These are phyloP conservation scores for Antitrichia curtipendula DNA, from an alignment of 225 moss, liverwort and hornwort genomes.

Conservation along the genomic window DNA sequence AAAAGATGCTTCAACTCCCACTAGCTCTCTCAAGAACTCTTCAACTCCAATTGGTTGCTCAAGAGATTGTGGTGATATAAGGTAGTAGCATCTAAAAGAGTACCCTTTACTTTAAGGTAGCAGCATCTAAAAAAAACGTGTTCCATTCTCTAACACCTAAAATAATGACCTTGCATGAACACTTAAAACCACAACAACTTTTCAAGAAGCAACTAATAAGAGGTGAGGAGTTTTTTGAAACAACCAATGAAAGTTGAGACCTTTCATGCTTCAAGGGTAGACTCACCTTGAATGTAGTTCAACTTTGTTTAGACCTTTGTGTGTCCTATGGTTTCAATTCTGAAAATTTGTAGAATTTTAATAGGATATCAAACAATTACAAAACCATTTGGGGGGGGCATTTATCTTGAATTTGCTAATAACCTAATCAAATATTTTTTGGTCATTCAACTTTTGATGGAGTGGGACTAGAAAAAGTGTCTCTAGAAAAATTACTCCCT, in stretches of 20 bases:
- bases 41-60: background rate
- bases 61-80: background rate
- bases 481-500: background rate
- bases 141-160: rapidly evolving
- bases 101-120: background rate
- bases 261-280: background rate
- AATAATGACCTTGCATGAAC: background rate
- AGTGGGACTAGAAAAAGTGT: background rate
- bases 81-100: too few relatives aligned
- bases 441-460: rapidly evolving
- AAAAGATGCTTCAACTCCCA: background rate
- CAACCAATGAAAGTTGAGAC: background rate
- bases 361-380: rapidly evolving
- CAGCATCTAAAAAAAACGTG: rapidly evolving
- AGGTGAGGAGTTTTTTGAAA: background rate
- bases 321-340: rapidly evolving
- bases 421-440: background rate
- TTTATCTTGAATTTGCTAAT: background rate
- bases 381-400: background rate
- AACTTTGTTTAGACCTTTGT: too few relatives aligned
- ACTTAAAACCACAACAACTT: background rate
- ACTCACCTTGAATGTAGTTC: too few relatives aligned
- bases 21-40: background rate
- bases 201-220: background rate
- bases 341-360: background rate